phyloP scores from a whole-genome alignment of 805 yeast species.

The Cyberlindnera veronae region DNA sequence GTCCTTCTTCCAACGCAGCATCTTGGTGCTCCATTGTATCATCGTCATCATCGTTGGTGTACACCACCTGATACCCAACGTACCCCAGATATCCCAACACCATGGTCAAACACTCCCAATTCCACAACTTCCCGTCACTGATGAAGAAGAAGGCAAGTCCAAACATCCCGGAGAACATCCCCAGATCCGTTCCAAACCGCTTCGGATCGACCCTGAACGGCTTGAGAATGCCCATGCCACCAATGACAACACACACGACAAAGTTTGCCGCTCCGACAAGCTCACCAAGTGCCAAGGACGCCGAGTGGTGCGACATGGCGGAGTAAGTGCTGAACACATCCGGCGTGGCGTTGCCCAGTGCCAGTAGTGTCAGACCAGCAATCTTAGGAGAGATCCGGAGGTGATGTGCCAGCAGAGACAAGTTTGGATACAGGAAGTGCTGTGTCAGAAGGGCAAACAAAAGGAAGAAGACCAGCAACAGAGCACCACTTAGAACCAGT shows the following conservation, averaged over 20 bases:
- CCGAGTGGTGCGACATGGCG: constrained; percentile 70
- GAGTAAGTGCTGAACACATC: constrained; percentile 82
- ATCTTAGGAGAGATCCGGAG: constrained; percentile 69
- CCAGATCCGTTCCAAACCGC: constrained; percentile 58
- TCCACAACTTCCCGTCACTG: constrained; percentile 49
- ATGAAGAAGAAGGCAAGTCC: constrained; percentile 49
- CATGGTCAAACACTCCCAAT: constrained; percentile 56
- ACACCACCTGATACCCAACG: constrained; percentile 44
- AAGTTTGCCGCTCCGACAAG: constrained; percentile 88
- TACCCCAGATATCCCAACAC: constrained; percentile 54
- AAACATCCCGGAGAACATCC: constrained; percentile 51
- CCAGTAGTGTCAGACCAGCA: constrained; percentile 82
- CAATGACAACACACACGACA: constrained; percentile 74
- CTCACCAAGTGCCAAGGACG: constrained; percentile 83
- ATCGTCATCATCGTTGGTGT: constrained; percentile 17
- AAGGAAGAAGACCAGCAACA: constrained; percentile 43
- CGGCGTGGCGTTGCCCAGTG: constrained; percentile 91
- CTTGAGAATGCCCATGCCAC: constrained; percentile 64
- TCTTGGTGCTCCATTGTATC: background rate
- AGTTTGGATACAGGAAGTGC: constrained; percentile 76
- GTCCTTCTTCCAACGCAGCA: constrained; percentile 2
- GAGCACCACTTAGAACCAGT: background rate
- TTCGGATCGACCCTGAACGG: constrained; percentile 57
- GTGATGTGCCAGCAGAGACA: constrained; percentile 58
- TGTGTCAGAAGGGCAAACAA: constrained; percentile 77